Conservation (phyloP, 306 rosid species). For the Cicer judaicum region DNA sequence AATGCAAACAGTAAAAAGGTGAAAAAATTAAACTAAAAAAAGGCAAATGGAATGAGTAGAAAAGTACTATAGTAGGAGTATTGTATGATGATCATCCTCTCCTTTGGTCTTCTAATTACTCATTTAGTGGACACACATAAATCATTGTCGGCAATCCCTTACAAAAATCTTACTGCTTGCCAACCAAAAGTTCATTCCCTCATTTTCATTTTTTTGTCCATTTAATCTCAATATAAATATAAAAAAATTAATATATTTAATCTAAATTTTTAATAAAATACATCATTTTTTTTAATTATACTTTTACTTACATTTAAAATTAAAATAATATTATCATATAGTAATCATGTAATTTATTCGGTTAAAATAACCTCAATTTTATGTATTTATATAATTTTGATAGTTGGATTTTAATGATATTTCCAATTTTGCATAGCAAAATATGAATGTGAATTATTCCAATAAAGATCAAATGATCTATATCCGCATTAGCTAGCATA, state of each 20-base stretch:
- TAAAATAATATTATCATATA: no score
- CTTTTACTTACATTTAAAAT: no score
- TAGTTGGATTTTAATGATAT: not conserved
- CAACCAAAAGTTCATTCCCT: conserved; percentile 48
- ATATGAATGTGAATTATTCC: not conserved
- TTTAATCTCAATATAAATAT: no score
- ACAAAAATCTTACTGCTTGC: conserved; percentile 44
- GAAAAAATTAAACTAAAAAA: conserved; percentile 49
- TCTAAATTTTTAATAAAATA: no score
- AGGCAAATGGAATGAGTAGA: conserved; percentile 43
- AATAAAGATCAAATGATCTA: not conserved
- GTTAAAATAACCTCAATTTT: not conserved
- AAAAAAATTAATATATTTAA: no score
- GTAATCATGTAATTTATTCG: not conserved
- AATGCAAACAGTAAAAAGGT: conserved; percentile 51
- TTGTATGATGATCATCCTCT: conserved; percentile 41
- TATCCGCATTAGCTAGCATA: not conserved
- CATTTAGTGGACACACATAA: conserved; percentile 61
- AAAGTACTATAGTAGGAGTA: conserved; percentile 47
- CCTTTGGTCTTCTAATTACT: conserved; percentile 50
- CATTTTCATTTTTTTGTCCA: conserved; percentile 17
- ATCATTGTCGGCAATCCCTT: conserved; percentile 68
- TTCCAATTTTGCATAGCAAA: not conserved
- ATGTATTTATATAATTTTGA: not conserved
- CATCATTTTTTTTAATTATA: no score